Evolutionary conservation across 495 filamentous ascomycete genomes (phyloP), one percentile per base, ranked within the genome.

Genomic region (Venustampulla echinocandica): DNA sequence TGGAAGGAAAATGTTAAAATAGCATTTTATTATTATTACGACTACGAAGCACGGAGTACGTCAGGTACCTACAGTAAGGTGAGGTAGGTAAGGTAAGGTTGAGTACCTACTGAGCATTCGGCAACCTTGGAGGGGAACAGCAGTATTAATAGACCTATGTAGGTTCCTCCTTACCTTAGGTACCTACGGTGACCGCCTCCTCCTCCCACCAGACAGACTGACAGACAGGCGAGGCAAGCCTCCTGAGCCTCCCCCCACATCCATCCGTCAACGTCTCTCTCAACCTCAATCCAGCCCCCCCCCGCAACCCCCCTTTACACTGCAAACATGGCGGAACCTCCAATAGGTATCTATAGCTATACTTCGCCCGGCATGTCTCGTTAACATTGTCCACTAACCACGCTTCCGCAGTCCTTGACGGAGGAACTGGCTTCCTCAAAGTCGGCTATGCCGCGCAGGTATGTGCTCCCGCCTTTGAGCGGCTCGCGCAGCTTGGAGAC

Each of bases 401-500:
- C 28, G 51, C 40, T 51, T 42, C 25, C 45, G 49, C 64, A 97
- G 92, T 98, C 62, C 90, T 98, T 77, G 92, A 98, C 79, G 93
- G 93, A 78, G 92, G 92, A 69, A 98, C 92, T 61, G 92, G 92
- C 66, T 99, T 97, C 79, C 83, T 97, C 66, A 99, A 99, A 70
- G 92, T 95, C 69, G 92, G 92, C 64, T 97, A 96, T 75, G 93
- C 92, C 50, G 89, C 79, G 53, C 86, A 84, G 70, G 82, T 86
- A 67, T 56, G 66, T 60, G 49, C n/a, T n/a, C 27, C 38, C 42
- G 15, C 18, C 27, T 34, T 33, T 20, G 18, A 55, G 22, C 11
- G 28, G 41, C 14, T 40, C 35, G 35, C 23, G 6, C 37, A 6
- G 1, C 4, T 25, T 20, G 14, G 10, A 22, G 57, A 48, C 22